These are phyloP conservation scores for Macrophomina phaseolina DNA, from an alignment of 2,329 filamentous ascomycete species.

Conservation along the genomic window DNA sequence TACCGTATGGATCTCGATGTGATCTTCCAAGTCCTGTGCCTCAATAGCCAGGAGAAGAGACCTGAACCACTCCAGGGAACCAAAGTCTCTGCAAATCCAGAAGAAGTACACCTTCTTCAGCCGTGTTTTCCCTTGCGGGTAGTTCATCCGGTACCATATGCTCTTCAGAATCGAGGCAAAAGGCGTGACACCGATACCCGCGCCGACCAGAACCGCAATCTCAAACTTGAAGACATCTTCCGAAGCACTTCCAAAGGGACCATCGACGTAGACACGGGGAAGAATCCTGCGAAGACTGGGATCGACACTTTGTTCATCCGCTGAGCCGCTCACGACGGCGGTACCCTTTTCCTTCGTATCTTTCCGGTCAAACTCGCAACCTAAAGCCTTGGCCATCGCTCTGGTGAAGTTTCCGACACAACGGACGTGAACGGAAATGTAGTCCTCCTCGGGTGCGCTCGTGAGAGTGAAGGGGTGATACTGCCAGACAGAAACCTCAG, in stretches of 20 bases:
- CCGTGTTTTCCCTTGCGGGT: constrained; percentile 77
- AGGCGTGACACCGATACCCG: constrained; percentile 59
- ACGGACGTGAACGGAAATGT: constrained; percentile 85
- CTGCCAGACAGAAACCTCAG: constrained; percentile 84
- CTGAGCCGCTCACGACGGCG: constrained; percentile 72
- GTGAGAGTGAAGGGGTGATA: constrained; percentile 89
- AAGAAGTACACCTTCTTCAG: constrained; percentile 90
- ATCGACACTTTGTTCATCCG: constrained; percentile 65
- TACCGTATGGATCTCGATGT: constrained; percentile 84
- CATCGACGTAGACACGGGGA: constrained; percentile 81
- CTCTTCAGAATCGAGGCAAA: constrained; percentile 70
- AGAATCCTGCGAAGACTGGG: constrained; percentile 74
- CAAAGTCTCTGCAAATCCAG: constrained; percentile 89
- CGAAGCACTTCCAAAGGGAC: constrained; percentile 83
- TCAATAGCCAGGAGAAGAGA: constrained; percentile 84
- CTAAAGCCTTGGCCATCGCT: constrained; percentile 70
- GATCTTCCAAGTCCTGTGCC: constrained; percentile 80
- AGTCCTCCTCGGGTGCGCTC: constrained; percentile 86
- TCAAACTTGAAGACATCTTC: constrained; percentile 82
- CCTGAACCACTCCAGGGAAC: constrained; percentile 88
- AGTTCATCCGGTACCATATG: constrained; percentile 94
- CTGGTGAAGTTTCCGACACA: constrained; percentile 83
- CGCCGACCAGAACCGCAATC: constrained; percentile 56
- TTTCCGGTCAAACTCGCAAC: constrained; percentile 71
- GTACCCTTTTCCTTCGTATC: constrained; percentile 51